Evolutionary conservation across 495 filamentous ascomycete species (phyloP).

Genomic region (Penicillium pulvis): DNA sequence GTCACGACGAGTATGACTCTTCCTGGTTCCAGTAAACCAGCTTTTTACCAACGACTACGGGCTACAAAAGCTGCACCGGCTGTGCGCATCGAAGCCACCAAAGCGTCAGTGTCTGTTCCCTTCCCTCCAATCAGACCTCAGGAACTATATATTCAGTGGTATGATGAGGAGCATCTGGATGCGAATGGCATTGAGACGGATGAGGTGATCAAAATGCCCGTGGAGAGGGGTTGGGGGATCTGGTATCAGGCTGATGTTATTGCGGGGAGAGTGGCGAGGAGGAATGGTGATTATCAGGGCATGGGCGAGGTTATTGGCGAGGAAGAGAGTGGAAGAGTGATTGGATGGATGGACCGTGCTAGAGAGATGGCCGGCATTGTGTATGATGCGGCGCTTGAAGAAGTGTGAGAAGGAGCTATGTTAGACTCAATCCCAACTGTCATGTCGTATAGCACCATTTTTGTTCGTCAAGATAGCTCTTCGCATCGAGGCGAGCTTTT

Average conservation of each 20-base stretch:
- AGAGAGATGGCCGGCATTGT: conserved; percentile 11
- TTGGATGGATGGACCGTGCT: conserved; percentile 14
- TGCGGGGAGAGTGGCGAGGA: not conserved
- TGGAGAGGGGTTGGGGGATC: conserved; percentile 11
- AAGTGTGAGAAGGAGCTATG: too few relatives aligned
- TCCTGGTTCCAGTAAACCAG: conserved; percentile 4
- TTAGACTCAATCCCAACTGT: too few relatives aligned
- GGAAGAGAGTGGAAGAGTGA: conserved; percentile 7
- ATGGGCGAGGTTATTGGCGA: conserved; percentile 12
- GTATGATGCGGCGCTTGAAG: conserved; percentile 9
- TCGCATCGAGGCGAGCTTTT: too few relatives aligned
- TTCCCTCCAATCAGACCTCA: conserved; percentile 16
- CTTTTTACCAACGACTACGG: conserved; percentile 7
- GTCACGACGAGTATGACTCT: conserved; percentile 11
- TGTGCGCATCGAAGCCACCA: conserved; percentile 14
- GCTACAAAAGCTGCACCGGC: conserved; percentile 6
- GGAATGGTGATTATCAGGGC: not conserved
- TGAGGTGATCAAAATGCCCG: conserved; percentile 5
- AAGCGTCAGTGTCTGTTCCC: conserved; percentile 9
- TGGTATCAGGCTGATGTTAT: conserved; percentile 16
- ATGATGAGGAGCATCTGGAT: conserved; percentile 9
- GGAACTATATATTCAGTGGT: conserved; percentile 9
- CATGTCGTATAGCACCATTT: too few relatives aligned
- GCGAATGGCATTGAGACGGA: conserved; percentile 7
- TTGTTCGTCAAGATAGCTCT: too few relatives aligned